phyloP scores from a whole-genome alignment of 163 green algal species.

The Scenedesmus sp. region DNA sequence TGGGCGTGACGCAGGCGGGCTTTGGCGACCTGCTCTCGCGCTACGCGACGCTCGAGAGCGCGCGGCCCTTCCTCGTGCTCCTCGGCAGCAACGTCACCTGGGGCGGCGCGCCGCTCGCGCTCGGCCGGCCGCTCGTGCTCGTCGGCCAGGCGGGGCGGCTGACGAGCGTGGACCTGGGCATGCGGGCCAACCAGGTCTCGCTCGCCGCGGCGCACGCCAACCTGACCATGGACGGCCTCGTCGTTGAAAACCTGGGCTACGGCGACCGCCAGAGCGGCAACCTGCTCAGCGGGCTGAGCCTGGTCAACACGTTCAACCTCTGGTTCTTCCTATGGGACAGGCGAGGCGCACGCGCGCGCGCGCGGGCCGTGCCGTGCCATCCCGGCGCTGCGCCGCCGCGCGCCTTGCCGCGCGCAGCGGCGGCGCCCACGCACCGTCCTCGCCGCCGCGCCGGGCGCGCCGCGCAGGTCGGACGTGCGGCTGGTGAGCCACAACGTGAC shows the following conservation, averaged over 20 bases:
- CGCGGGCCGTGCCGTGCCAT: too few relatives aligned
- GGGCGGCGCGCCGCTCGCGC: not conserved
- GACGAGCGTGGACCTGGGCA: not conserved
- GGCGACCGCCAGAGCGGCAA: not conserved
- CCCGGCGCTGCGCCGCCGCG: too few relatives aligned
- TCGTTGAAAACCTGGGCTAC: not conserved
- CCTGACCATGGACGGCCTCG: not conserved
- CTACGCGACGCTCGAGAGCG: not conserved
- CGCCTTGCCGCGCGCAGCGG: too few relatives aligned
- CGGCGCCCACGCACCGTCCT: too few relatives aligned
- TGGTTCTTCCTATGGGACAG: conserved; percentile 8
- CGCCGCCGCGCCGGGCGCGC: too few relatives aligned
- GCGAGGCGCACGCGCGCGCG: not conserved
- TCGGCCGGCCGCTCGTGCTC: not conserved
- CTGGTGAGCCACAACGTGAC: not conserved
- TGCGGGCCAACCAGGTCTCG: not conserved
- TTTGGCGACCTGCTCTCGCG: not conserved
- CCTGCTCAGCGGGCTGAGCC: not conserved
- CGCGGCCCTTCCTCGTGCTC: not conserved
- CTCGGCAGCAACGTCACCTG: not conserved
- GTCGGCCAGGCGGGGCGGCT: not conserved
- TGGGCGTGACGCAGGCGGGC: not conserved
- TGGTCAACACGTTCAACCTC: not conserved
- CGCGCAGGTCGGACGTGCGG: not conserved
- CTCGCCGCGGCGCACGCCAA: not conserved